These are phyloP conservation scores for Diddensiella transvaalensis DNA, from an alignment of 805 yeast genomes.

Conservation along the genomic window DNA sequence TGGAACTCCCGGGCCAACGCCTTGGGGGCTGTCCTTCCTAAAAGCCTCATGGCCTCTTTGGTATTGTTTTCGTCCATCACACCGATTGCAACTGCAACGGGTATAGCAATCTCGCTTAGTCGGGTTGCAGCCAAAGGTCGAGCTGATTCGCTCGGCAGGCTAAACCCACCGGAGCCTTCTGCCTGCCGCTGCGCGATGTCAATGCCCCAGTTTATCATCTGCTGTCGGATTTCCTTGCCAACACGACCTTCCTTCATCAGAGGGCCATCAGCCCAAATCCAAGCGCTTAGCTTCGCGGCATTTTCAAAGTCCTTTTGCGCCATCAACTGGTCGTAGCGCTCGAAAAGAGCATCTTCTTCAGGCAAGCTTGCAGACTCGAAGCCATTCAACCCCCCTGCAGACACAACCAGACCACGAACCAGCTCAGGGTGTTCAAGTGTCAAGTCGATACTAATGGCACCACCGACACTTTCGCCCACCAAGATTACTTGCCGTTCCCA, in stretches of 20 bases:
- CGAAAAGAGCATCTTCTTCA: conserved; percentile 2
- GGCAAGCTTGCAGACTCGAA: background rate
- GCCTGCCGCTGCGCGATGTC: background rate
- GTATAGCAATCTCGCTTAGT: background rate
- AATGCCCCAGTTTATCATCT: conserved; percentile 3
- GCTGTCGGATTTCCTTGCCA: background rate
- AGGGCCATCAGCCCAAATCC: conserved; percentile 14
- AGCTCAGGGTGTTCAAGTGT: conserved; percentile 1
- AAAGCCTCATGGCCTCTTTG: background rate
- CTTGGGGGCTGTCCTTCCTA: background rate
- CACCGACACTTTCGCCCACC: conserved; percentile 8
- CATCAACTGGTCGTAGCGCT: background rate
- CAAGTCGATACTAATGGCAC: conserved; percentile 1
- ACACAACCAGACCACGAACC: conserved; percentile 1
- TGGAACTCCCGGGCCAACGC: conserved; percentile 2
- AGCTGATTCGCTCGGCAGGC: background rate
- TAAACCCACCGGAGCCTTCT: background rate
- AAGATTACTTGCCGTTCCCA: background rate
- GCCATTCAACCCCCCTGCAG: conserved; percentile 6
- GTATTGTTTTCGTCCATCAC: background rate
- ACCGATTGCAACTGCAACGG: background rate
- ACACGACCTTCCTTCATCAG: background rate
- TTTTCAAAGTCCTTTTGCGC: background rate
- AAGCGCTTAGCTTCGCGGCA: background rate
- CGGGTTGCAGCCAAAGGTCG: background rate